Percentiles rank a stretch among this genome's conserved stretches.
Evolutionary conservation across 805 yeast genomes (phyloP).

Genomic region (Scheffersomyces amazonensis): DNA sequence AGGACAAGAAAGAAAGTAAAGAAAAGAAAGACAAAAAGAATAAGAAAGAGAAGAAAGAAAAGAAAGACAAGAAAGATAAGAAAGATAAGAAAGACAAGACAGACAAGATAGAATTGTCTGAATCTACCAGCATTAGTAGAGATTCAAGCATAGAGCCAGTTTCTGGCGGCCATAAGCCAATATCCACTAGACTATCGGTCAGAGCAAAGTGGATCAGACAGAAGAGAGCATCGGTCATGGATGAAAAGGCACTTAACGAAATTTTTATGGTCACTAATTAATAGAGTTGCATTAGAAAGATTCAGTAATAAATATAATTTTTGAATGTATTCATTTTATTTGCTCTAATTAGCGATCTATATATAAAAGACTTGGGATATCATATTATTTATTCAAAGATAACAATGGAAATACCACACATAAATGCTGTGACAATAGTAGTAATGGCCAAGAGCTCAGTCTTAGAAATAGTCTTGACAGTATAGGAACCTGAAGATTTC

Average conservation of each 20-base stretch:
- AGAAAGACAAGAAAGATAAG: conserved; percentile 18
- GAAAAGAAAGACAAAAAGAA: conserved; percentile 24
- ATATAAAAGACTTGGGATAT: too few relatives aligned
- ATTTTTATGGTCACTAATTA: conserved; percentile 79
- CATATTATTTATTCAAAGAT: conserved; percentile 1
- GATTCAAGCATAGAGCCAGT: background rate
- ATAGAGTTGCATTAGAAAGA: conserved; percentile 1
- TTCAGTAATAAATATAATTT: background rate
- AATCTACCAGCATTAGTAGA: too few relatives aligned
- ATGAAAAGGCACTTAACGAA: conserved; percentile 83
- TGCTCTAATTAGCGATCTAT: background rate
- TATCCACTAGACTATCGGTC: conserved; percentile 48
- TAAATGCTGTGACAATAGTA: conserved; percentile 33
- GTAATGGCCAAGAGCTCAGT: conserved; percentile 32
- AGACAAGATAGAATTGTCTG: conserved; percentile 10
- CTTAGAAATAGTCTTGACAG: conserved; percentile 6
- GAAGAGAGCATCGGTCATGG: conserved; percentile 89
- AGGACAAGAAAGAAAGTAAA: conserved; percentile 21
- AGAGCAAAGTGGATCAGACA: conserved; percentile 87
- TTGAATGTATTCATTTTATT: background rate
- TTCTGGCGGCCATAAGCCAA: conserved; percentile 4
- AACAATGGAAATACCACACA: conserved; percentile 45
- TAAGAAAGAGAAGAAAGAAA: conserved; percentile 19
- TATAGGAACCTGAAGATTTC: conserved; percentile 3
- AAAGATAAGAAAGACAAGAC: conserved; percentile 13